Conservation (phyloP, 306 rosid species). For the Hippophae gyantsensis region DNA sequence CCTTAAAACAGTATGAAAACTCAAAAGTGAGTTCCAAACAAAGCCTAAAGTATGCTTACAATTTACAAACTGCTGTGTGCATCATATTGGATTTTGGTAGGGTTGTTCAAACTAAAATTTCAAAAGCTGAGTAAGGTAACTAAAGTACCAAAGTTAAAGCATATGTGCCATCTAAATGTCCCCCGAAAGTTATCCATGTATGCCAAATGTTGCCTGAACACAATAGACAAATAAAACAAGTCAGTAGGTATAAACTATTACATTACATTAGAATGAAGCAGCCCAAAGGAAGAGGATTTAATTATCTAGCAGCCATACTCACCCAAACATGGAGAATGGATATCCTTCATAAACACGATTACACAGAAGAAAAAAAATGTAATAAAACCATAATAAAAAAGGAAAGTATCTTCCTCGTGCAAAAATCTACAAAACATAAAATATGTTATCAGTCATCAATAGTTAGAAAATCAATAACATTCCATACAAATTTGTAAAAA, state of each 20-base stretch:
- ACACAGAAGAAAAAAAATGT: slow-evolving; percentile 71
- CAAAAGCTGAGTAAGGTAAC: slow-evolving; percentile 11
- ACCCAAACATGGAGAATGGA: slow-evolving; percentile 74
- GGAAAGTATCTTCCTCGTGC: slow-evolving; percentile 56
- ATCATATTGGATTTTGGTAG: too few species aligned
- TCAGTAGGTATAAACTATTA: slow-evolving; percentile 14
- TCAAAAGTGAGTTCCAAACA: slow-evolving; percentile 1
- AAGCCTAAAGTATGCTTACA: background rate
- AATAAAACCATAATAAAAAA: slow-evolving; percentile 67
- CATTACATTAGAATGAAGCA: slow-evolving; percentile 6
- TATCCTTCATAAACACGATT: slow-evolving; percentile 90
- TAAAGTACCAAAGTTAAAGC: slow-evolving; percentile 81
- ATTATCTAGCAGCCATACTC: slow-evolving; percentile 34
- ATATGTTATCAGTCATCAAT: slow-evolving; percentile 14
- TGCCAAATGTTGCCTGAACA: slow-evolving; percentile 53
- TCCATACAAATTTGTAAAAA: too few species aligned
- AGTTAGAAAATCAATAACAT: background rate
- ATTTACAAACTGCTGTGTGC: too few species aligned
- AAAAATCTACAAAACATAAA: slow-evolving; percentile 46
- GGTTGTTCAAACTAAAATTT: slow-evolving; percentile 4
- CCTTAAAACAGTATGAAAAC: background rate
- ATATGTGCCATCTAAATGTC: slow-evolving; percentile 93
- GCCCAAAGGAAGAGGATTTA: slow-evolving; percentile 6
- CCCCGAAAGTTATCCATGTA: slow-evolving; percentile 74
- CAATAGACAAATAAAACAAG: slow-evolving; percentile 16